These are phyloP conservation scores for Hirschfeldia incana DNA, from an alignment of 345 rosid genomes.

Conservation along the genomic window DNA sequence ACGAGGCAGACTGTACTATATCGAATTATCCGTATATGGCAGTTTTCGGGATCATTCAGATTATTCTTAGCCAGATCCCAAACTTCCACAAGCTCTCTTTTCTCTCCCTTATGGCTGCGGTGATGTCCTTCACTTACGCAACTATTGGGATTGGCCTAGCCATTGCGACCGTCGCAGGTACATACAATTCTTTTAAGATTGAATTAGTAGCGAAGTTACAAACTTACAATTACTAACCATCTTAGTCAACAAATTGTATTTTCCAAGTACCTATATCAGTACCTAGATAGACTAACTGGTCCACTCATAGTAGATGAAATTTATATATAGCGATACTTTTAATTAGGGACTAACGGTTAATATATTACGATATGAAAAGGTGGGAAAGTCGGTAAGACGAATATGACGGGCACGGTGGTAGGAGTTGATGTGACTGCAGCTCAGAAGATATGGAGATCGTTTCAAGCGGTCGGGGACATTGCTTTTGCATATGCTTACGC, in stretches of 20 bases:
- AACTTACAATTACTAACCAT: neutral
- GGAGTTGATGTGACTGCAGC: neutral
- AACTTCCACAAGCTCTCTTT: constrained; percentile 1
- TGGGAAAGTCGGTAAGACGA: constrained; percentile 41
- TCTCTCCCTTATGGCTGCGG: constrained; percentile 1
- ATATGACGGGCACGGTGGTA: neutral
- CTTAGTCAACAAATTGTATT: neutral
- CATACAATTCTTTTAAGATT: neutral
- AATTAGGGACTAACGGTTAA: constrained; percentile 3
- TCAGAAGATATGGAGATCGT: constrained; percentile 2
- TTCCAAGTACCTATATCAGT: neutral
- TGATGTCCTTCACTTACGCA: neutral
- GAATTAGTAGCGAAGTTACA: neutral
- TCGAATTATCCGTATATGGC: neutral
- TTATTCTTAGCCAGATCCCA: neutral
- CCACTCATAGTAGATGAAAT: neutral
- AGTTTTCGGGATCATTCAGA: neutral
- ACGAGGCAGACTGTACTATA: neutral
- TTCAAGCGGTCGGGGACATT: neutral
- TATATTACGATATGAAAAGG: constrained; percentile 31
- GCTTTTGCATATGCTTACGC: neutral
- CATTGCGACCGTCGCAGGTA: constrained; percentile 50
- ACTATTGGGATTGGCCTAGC: constrained; percentile 1
- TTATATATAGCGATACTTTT: neutral
- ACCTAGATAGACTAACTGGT: neutral